A percentile compares a stretch with the other conserved stretches of the same genome.
These are phyloP conservation scores for Nymphaea thermarum DNA, from an alignment of 164 flowering plant species.

Conservation along the genomic window DNA sequence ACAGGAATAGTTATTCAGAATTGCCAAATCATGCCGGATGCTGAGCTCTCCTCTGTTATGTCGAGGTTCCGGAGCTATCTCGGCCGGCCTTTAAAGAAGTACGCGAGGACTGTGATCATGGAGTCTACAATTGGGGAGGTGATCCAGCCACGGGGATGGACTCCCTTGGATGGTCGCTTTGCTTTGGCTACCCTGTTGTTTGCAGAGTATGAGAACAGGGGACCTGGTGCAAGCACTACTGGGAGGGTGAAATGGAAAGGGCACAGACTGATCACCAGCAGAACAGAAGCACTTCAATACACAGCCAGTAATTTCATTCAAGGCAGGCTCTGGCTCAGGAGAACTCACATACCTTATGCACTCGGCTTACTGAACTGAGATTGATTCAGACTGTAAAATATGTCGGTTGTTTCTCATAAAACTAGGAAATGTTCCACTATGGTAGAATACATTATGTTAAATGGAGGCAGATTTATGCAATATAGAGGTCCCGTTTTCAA, in stretches of 20 bases:
- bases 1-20: background rate
- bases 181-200: too few relatives aligned
- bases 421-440: too few relatives aligned
- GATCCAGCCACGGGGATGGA: background rate
- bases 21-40: background rate
- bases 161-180: too few relatives aligned
- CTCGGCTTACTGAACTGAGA: background rate
- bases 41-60: background rate
- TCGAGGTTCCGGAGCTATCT: background rate
- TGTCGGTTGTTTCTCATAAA: too few relatives aligned
- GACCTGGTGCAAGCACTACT: too few relatives aligned
- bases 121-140: background rate
- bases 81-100: background rate
- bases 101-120: background rate
- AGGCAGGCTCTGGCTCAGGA: background rate
- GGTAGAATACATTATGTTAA: too few relatives aligned
- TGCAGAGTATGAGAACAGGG: too few relatives aligned
- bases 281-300: background rate
- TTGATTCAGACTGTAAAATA: too few relatives aligned
- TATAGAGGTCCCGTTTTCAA: too few relatives aligned
- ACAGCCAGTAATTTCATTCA: background rate
- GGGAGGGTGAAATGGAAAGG: background rate
- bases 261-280: background rate
- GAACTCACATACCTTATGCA: background rate
- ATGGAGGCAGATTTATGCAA: too few relatives aligned